phyloP scores from a whole-genome alignment of 2,329 filamentous ascomycete species.

The Trichoderma sp. region DNA sequence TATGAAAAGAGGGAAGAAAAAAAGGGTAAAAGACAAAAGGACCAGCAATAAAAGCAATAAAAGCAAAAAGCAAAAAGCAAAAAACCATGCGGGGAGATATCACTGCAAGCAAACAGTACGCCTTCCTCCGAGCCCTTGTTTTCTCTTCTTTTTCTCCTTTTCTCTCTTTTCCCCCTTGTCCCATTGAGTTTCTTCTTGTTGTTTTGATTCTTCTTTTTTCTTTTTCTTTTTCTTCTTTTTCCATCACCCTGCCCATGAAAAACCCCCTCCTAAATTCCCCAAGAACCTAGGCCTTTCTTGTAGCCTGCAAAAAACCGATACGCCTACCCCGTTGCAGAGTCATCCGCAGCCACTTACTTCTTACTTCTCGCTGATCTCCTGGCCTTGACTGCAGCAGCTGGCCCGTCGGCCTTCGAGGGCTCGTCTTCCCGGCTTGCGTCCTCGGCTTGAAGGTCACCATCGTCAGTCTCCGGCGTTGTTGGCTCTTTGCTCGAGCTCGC shows the following conservation, averaged over 20 bases:
- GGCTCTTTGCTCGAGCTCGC: slow-evolving; percentile 23
- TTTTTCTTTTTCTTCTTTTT: not conserved
- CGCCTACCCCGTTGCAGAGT: slow-evolving; percentile 10
- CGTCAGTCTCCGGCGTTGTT: slow-evolving; percentile 22
- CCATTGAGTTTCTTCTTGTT: not conserved
- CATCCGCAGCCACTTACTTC: slow-evolving; percentile 7
- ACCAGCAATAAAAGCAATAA: not conserved
- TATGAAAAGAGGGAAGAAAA: not conserved
- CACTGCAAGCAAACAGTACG: slow-evolving; percentile 4
- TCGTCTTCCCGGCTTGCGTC: slow-evolving; percentile 19
- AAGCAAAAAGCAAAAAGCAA: not conserved
- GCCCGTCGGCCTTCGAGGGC: not conserved
- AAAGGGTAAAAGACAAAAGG: not conserved
- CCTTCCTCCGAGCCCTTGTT: not conserved
- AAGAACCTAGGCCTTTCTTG: slow-evolving; percentile 18
- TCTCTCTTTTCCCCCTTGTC: not conserved
- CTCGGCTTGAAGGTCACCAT: slow-evolving; percentile 23
- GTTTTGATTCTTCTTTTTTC: not conserved
- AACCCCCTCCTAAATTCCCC: not conserved
- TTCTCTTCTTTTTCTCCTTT: not conserved
- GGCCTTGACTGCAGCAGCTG: slow-evolving; percentile 12
- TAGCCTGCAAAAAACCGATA: slow-evolving; percentile 3
- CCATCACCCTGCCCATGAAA: not conserved
- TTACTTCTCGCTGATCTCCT: slow-evolving; percentile 12
- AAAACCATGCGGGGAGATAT: not conserved